A percentile compares a stretch with the other conserved stretches of the same genome.
phyloP scores from a whole-genome alignment of 305 asterid genomes.

The Fraxinus velutina region DNA sequence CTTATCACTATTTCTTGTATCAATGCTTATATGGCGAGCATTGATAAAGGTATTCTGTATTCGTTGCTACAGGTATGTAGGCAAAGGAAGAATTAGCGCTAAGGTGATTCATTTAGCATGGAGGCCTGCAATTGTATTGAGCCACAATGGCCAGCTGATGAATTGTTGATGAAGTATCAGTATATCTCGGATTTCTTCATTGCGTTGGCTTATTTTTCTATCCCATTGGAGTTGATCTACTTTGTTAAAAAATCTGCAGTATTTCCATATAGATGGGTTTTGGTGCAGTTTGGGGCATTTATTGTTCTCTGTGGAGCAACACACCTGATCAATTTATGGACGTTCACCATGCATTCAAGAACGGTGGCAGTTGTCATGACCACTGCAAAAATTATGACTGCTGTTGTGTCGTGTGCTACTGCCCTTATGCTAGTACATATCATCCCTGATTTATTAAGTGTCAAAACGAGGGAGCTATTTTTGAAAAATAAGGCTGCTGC shows the following conservation, averaged over 20 bases:
- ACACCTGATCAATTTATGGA: conserved; percentile 89
- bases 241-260: conserved; percentile 94
- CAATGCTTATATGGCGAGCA: background rate
- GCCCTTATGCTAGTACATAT: conserved; percentile 94
- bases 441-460: conserved; percentile 91
- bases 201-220: conserved; percentile 92
- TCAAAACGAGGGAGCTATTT: conserved; percentile 89
- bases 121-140: conserved; percentile 86
- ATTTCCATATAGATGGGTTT: conserved; percentile 98
- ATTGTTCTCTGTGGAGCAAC: conserved; percentile 98
- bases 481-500: conserved; percentile 95
- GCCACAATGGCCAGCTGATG: conserved; percentile 91
- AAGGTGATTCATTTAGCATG: conserved; percentile 37
- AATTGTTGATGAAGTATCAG: conserved; percentile 86
- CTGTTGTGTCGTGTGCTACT: conserved; percentile 92
- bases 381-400: conserved; percentile 70
- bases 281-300: conserved; percentile 98
- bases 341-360: conserved; percentile 71
- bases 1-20: background rate
- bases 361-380: conserved; percentile 94
- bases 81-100: conserved; percentile 20
- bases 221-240: conserved; percentile 89
- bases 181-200: conserved; percentile 94
- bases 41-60: conserved; percentile 8
- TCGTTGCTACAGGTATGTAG: conserved; percentile 38